A percentile compares a stretch with the other conserved stretches of the same genome.
phyloP scores from a whole-genome alignment of 129 eudicot species.

The Pittosporum tobira region DNA sequence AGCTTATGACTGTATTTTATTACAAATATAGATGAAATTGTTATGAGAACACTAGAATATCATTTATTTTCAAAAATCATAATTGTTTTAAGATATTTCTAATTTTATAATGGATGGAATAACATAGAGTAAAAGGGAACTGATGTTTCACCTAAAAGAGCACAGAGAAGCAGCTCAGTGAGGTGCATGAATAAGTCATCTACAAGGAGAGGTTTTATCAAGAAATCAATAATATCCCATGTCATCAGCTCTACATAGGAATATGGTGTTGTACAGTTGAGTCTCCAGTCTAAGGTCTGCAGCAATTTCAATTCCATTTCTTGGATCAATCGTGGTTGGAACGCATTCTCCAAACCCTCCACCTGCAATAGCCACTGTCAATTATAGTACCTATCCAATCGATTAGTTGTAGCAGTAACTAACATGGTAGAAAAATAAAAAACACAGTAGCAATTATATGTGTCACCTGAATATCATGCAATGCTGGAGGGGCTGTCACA shows the following conservation, averaged over 20 bases:
- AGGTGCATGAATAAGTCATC: constrained; percentile 21
- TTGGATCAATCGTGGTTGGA: constrained; percentile 33
- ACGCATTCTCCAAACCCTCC: constrained; percentile 38
- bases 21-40: no score
- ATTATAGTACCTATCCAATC: neutral
- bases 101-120: no score
- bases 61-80: no score
- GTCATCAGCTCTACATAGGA: constrained; percentile 38
- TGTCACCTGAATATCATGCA: constrained; percentile 52
- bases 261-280: constrained; percentile 36
- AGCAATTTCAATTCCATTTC: constrained; percentile 54
- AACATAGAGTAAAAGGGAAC: no score
- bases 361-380: constrained; percentile 14
- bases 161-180: constrained; percentile 28
- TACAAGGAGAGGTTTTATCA: constrained; percentile 8
- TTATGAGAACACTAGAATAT: no score
- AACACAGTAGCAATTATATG: neutral
- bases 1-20: no score
- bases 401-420: neutral
- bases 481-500: constrained; percentile 35
- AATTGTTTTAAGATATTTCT: no score
- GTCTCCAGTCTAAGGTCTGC: constrained; percentile 44
- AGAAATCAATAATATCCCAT: constrained; percentile 21
- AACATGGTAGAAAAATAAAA: neutral
- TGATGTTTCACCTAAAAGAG: constrained; percentile 31